Percentiles rank a stretch among this genome's conserved stretches.
phyloP scores from a whole-genome alignment of 164 flowering plant species.

The Vitis vinifera region ASM3070453v1 NC_081818.1:30286501-30287000 shows the following conservation, averaged over 20 bases:
- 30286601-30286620: background rate
- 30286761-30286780: slow-evolving; percentile 69
- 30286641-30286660: background rate
- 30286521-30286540: background rate
- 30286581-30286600: background rate
- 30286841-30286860: slow-evolving; percentile 9
- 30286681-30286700: slow-evolving; percentile 97
- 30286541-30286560: background rate
- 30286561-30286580: background rate
- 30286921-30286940: background rate
- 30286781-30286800: slow-evolving; percentile 92
- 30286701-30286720: slow-evolving; percentile 84
- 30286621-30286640: background rate
- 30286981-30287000: too few species aligned
- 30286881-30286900: slow-evolving; percentile 8
- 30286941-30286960: background rate
- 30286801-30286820: slow-evolving; percentile 99
- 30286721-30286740: slow-evolving; percentile 86
- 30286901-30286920: slow-evolving; percentile 18
- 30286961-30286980: background rate
- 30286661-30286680: slow-evolving; percentile 75
- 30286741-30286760: slow-evolving; percentile 89
- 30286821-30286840: slow-evolving; percentile 52
- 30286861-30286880: slow-evolving; percentile 7
- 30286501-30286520: background rate